Base-by-base conservation (phyloP, 805 yeast species). In the Ogataea nonfermentans region DNA sequence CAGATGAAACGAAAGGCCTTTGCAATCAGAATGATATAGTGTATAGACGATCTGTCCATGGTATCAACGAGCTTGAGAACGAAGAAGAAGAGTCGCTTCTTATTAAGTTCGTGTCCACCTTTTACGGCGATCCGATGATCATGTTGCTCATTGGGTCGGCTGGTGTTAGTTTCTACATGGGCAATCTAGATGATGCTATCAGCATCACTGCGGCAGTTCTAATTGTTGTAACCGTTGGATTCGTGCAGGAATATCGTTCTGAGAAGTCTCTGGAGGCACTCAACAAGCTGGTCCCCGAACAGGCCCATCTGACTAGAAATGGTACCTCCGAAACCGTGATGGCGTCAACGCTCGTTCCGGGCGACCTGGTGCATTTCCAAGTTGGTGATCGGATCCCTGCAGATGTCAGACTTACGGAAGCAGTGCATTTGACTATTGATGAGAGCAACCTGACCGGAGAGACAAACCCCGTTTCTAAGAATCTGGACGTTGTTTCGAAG, bases 341-440 rank as follows among this genome's bases (percentile, higher is more conserved):
- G 46, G 99, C 99, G 0, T 75, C 90, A 0, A 76, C 77, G 29
- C 74, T 93, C 44, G 99, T 93, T 15, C 98, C 99, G 4, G 99
- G 99, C 44, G 99, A 93, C 62, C 65, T 93, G 55, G 95, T 93
- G 27, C 84, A 81, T 51, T 86, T 93, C 53, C 64, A 81, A 30
- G 90, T 89, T 37, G 99, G 99, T 51, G 99, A 93, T 64, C 74
- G 96, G 51, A 83, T 93, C 40, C 99, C 99, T 1, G 99, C 99
- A 0, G 99, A 93, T 63, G 66, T 93, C 20, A 76, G 99, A 56
- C 70, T 93, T 40, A 73, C 79, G 4, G 82, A 81, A 44, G 78
- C 95, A 8, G 84, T 80, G 16, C 95, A 87, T 56, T 71, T 93
- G 47, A 68, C 84, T 15, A 80, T 93, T 41, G 99, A 93, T 66